Conservation (phyloP, 345 rosid genomes). For the Erucastrum elatum region DNA sequence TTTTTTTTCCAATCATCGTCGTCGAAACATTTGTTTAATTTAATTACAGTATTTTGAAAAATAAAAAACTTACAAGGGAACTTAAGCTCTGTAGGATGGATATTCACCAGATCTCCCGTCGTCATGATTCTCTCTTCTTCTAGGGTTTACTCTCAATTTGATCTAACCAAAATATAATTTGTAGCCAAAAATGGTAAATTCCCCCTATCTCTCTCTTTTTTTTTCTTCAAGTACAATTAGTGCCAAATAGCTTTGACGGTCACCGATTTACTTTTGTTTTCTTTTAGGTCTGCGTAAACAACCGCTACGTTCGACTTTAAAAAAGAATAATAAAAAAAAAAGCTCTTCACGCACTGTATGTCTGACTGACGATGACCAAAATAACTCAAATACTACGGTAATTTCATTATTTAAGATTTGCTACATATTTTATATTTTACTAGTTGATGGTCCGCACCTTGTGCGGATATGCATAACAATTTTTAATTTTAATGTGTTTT, state of each 20-base stretch:
- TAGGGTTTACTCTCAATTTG: conserved; percentile 15
- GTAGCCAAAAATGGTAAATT: not conserved
- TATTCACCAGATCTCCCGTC: conserved; percentile 61
- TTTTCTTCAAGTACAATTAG: too few relatives aligned
- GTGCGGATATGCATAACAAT: too few relatives aligned
- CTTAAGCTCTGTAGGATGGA: conserved; percentile 80
- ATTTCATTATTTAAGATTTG: too few relatives aligned
- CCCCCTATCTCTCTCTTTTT: not conserved
- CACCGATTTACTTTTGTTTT: not conserved
- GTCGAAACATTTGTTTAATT: not conserved
- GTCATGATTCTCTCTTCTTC: conserved; percentile 38
- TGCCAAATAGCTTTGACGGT: not conserved
- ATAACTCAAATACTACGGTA: too few relatives aligned
- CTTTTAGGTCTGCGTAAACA: not conserved
- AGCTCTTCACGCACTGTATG: too few relatives aligned
- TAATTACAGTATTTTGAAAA: not conserved
- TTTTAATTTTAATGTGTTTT: too few relatives aligned
- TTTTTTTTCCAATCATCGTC: too few relatives aligned
- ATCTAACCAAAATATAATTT: not conserved
- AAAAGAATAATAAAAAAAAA: too few relatives aligned
- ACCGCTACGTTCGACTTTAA: not conserved
- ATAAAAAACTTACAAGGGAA: conserved; percentile 61
- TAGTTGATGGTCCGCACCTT: too few relatives aligned
- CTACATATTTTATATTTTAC: too few relatives aligned
- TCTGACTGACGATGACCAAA: too few relatives aligned